Base-by-base conservation (phyloP, 768 basidiomycete species). In the Asterophora lycoperdoides region DNA sequence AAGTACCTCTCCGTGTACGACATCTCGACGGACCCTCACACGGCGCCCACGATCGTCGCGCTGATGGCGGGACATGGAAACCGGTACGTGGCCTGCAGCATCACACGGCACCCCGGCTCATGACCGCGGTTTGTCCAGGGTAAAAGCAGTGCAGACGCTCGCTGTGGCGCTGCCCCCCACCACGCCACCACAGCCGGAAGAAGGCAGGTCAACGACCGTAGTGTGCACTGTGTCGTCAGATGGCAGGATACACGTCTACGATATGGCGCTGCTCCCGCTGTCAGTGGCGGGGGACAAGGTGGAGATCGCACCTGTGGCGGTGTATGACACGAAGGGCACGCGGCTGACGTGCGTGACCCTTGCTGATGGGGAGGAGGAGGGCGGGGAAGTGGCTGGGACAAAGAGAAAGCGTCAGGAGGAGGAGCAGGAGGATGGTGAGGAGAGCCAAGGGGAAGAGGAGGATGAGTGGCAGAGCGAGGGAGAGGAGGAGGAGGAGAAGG, bases 151-250 rank as follows among this genome's bases (percentile, higher is more conserved):
- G 2, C 81, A 87, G 53, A 83, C 79, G 0, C 72, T 90, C 29
- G 58, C 68, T 5, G 78, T 92, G 48, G 72, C 79, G 2, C 75
- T 84, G 18, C 85, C 83, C 10, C 51, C 57, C 8, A n/a, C 43
- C 30, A 32, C 30, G 8, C 30, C 30, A 8, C 3, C 30, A 13
- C 30, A 32, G 8, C 2, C 9, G 8, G 4, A 32, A 8, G 30
- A 44, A 14, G 60, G 64, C 28, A 56, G 54, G 37, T 72, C 74
- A 7, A 88, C 84, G 8, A 88, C 81, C 0, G 69, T 89, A 18
- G 77, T 81, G 3, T 79, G 82, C 54, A 88, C 92, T 2, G 83
- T 81, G 13, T 97, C 93, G 0, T 96, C 95, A 0, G 96, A 98
- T 51, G 96, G 96, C 6, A 80, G 81, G 50, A 78, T 93, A 48